A percentile compares a stretch with the other conserved stretches of the same genome.
These are phyloP conservation scores for Aspergillus leporis DNA, from an alignment of 495 filamentous ascomycete genomes.

Conservation along the genomic window DNA sequence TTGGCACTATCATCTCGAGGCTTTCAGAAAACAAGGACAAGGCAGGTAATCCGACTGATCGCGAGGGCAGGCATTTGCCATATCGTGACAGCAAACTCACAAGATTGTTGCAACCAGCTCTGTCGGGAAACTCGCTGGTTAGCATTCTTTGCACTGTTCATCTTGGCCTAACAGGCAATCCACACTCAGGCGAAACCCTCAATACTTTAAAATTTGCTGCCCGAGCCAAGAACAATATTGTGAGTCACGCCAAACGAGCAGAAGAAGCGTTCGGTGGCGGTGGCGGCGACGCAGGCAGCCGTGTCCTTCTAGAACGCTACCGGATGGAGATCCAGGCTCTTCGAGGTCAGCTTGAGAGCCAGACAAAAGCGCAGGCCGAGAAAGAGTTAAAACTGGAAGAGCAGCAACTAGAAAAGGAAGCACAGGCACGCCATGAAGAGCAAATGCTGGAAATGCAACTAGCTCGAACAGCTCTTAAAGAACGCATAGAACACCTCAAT, in stretches of 20 bases:
- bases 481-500: conserved; percentile 96
- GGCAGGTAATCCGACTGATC: conserved; percentile 69
- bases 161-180: conserved; percentile 63
- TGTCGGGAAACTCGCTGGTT: conserved; percentile 91
- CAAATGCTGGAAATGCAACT: conserved; percentile 98
- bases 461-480: conserved; percentile 90
- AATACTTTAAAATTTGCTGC: conserved; percentile 98
- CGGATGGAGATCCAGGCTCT: conserved; percentile 90
- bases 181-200: conserved; percentile 81
- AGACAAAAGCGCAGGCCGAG: conserved; percentile 68
- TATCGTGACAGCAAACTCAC: conserved; percentile 98
- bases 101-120: conserved; percentile 83
- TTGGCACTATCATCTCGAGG: conserved; percentile 91
- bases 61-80: conserved; percentile 85
- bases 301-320: conserved; percentile 89
- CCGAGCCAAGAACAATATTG: conserved; percentile 94
- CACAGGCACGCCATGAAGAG: conserved; percentile 85
- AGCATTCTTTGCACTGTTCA: conserved; percentile 97
- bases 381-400: conserved; percentile 68
- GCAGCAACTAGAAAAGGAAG: conserved; percentile 74
- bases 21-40: conserved; percentile 86
- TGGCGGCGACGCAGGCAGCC: conserved; percentile 73
- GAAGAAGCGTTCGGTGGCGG: conserved; percentile 81
- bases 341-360: conserved; percentile 75
- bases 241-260: conserved; percentile 93